phyloP scores from a whole-genome alignment of 495 filamentous ascomycete genomes.

The Neurospora pannonica region DNA sequence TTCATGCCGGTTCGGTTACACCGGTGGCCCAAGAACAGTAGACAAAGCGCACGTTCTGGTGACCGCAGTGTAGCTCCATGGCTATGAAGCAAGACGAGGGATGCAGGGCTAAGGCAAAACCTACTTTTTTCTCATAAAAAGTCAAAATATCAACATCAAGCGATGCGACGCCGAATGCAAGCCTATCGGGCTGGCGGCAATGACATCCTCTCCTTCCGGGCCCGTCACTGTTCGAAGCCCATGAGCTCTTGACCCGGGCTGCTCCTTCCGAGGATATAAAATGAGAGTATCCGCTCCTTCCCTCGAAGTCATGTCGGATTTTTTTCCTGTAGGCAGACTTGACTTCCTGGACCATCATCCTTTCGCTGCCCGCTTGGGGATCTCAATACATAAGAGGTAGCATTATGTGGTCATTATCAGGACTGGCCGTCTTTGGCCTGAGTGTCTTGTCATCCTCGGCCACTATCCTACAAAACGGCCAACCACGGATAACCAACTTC shows the following conservation, averaged over 20 bases:
- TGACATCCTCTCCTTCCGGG: background rate
- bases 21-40: background rate
- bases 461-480: constrained; percentile 57
- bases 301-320: background rate
- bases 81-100: background rate
- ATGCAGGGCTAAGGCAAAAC: background rate
- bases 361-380: background rate
- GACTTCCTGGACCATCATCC: background rate
- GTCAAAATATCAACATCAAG: background rate
- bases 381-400: background rate
- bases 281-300: background rate
- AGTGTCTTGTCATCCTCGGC: constrained; percentile 15
- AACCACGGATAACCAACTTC: constrained; percentile 38
- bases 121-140: background rate
- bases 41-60: background rate
- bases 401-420: constrained; percentile 11
- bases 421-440: constrained; percentile 20
- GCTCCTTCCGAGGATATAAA: background rate
- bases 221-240: background rate
- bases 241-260: background rate
- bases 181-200: background rate
- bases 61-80: background rate
- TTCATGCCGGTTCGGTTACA: background rate
- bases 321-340: background rate
- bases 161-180: background rate